A percentile compares a stretch with the other conserved stretches of the same genome.
phyloP scores from a whole-genome alignment of 257 asterid species.

The Ophiorrhiza pumila region DNA sequence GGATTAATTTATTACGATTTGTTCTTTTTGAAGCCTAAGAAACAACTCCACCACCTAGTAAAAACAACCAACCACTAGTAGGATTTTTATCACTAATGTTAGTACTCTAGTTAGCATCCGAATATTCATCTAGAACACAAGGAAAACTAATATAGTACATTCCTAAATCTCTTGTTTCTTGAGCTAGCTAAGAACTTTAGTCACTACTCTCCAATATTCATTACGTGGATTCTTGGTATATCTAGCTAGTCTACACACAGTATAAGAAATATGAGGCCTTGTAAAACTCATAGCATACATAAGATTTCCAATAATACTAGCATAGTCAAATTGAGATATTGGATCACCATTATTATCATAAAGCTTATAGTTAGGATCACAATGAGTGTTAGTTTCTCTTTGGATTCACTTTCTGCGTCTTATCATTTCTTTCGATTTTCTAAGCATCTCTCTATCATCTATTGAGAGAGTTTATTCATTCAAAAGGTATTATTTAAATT shows the following conservation, averaged over 20 bases:
- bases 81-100: background rate
- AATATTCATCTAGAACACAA: background rate
- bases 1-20: background rate
- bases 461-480: too few species aligned
- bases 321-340: background rate
- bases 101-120: background rate
- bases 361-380: too few species aligned
- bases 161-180: background rate
- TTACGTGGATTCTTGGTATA: background rate
- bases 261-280: background rate
- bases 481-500: too few species aligned
- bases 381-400: too few species aligned
- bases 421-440: too few species aligned
- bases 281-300: background rate
- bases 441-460: too few species aligned
- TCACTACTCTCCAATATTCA: background rate
- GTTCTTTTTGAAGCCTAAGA: background rate
- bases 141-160: background rate
- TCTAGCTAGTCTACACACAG: background rate
- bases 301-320: background rate
- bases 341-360: background rate
- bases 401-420: too few species aligned
- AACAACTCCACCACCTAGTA: background rate
- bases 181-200: background rate
- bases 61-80: background rate